Percentiles rank a stretch among this genome's conserved stretches.
phyloP scores from a whole-genome alignment of 805 yeast species.

The Pichia californica region DNA sequence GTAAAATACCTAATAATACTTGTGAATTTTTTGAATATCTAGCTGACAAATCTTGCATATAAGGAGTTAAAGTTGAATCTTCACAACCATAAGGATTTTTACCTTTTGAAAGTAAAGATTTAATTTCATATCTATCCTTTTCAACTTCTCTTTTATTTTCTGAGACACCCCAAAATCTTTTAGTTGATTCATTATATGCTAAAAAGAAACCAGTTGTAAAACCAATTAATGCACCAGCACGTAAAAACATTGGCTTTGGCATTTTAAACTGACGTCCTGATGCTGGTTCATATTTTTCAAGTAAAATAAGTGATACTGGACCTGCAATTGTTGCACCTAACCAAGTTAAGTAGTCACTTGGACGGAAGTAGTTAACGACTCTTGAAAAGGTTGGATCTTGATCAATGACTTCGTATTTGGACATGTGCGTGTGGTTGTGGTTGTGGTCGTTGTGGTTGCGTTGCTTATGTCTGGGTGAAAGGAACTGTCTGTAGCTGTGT shows the following conservation, averaged over 20 bases:
- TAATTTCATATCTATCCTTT: conserved; percentile 69
- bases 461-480: too few relatives aligned
- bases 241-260: conserved; percentile 49
- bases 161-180: conserved; percentile 70
- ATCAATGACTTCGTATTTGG: conserved; percentile 46
- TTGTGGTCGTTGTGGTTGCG: too few relatives aligned
- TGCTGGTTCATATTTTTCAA: conserved; percentile 43
- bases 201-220: conserved; percentile 65
- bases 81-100: conserved; percentile 57
- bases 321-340: conserved; percentile 42
- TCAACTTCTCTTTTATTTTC: conserved; percentile 68
- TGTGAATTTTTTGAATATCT: conserved; percentile 73
- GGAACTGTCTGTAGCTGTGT: too few relatives aligned
- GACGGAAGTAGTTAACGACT: conserved; percentile 68
- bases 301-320: conserved; percentile 39
- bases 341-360: conserved; percentile 53
- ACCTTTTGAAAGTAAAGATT: conserved; percentile 57
- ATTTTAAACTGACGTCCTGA: conserved; percentile 39
- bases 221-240: conserved; percentile 60
- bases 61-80: conserved; percentile 51
- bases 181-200: conserved; percentile 60
- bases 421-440: too few relatives aligned
- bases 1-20: conserved; percentile 52
- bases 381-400: conserved; percentile 70
- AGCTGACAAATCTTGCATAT: conserved; percentile 68